A percentile compares a stretch with the other conserved stretches of the same genome.
These are phyloP conservation scores for Peniophora sp. DNA, from an alignment of 1,284 basidiomycete genomes.

Conservation along the genomic window DNA sequence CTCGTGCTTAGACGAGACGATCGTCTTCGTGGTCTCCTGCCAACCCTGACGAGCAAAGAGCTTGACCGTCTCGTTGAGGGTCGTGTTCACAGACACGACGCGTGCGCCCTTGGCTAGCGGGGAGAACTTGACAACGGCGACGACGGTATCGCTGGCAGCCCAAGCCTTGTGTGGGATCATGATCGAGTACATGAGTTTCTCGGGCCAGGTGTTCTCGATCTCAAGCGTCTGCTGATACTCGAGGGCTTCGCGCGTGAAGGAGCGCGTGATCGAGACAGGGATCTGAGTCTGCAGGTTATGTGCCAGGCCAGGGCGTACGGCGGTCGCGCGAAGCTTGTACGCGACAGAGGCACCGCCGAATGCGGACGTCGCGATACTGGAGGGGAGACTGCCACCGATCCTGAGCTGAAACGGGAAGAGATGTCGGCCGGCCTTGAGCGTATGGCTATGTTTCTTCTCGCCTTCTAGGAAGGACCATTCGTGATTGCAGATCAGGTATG, in stretches of 20 bases:
- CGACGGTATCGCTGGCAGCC: constrained; percentile 80
- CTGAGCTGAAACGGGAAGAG: constrained; percentile 84
- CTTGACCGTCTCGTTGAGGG: constrained; percentile 73
- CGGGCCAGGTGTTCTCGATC: constrained; percentile 93
- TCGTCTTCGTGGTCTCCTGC: constrained; percentile 58
- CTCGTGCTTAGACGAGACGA: constrained; percentile 64
- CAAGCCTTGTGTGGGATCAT: constrained; percentile 86
- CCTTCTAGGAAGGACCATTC: constrained; percentile 88
- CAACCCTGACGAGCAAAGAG: constrained; percentile 44
- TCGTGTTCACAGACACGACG: constrained; percentile 60
- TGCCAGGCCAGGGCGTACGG: constrained; percentile 66
- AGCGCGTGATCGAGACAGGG: constrained; percentile 64
- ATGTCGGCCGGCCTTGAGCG: constrained; percentile 84
- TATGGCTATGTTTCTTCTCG: constrained; percentile 70
- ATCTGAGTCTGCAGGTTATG: constrained; percentile 61
- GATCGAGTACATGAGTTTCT: constrained; percentile 89
- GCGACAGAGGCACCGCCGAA: constrained; percentile 59
- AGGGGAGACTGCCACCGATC: constrained; percentile 77
- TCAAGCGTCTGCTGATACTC: constrained; percentile 95
- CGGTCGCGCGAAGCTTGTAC: constrained; percentile 85
- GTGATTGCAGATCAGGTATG: constrained; percentile 69
- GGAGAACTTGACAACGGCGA: constrained; percentile 79
- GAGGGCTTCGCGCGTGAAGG: constrained; percentile 74
- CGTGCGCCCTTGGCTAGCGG: constrained; percentile 80
- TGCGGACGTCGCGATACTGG: constrained; percentile 54